Evolutionary conservation across 306 rosid genomes (phyloP).

Genomic region (Quercus bicolor): DNA sequence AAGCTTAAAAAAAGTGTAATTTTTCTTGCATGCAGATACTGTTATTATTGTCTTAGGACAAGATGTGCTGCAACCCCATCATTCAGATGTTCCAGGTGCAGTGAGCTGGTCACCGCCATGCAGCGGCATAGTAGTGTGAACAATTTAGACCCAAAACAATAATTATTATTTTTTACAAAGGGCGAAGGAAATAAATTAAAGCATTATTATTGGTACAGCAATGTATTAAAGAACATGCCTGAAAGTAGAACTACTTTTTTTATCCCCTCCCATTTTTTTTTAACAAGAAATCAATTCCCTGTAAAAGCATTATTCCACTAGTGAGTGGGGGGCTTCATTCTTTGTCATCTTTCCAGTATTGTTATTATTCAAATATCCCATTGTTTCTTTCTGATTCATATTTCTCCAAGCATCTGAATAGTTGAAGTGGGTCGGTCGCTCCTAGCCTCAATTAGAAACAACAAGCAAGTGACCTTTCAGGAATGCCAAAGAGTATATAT

Average conservation of each 20-base stretch:
- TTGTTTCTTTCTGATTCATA: background rate
- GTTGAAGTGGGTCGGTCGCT: background rate
- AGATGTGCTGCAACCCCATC: conserved; percentile 83
- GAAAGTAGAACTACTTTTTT: conserved; percentile 18
- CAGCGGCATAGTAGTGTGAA: conserved; percentile 55
- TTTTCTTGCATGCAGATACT: conserved; percentile 54
- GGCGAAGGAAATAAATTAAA: conserved; percentile 19
- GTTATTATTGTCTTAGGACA: conserved; percentile 95
- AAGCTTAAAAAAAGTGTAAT: background rate
- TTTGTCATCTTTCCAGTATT: conserved; percentile 1
- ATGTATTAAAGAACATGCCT: conserved; percentile 35
- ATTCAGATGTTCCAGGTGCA: conserved; percentile 90
- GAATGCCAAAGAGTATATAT: background rate
- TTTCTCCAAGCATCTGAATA: background rate
- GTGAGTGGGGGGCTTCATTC: conserved; percentile 28
- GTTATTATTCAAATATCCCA: background rate
- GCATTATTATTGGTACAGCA: conserved; percentile 27
- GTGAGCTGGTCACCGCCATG: conserved; percentile 79
- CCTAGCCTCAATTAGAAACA: background rate
- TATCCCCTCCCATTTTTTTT: conserved; percentile 18
- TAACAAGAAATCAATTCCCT: background rate
- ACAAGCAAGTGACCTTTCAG: background rate
- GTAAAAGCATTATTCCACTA: conserved; percentile 18
- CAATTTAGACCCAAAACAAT: conserved; percentile 29
- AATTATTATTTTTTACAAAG: conserved; percentile 9